Percentiles rank a stretch among this genome's conserved stretches.
Evolutionary conservation across 768 basidiomycete species (phyloP).

Genomic region (Kondoa subrosea): DNA sequence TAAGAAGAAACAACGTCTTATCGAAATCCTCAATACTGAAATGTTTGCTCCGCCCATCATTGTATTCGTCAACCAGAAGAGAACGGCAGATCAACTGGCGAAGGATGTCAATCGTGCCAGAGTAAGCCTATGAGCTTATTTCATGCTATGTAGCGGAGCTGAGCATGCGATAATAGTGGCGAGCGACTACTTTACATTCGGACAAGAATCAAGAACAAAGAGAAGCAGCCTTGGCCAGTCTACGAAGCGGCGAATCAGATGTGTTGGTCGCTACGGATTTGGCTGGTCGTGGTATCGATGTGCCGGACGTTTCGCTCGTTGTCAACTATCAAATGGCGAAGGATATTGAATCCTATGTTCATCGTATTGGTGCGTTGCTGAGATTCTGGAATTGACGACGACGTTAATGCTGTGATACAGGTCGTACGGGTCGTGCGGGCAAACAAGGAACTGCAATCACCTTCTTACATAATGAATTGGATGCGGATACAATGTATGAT

Average conservation of each 20-base stretch:
- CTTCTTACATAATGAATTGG: constrained; percentile 73
- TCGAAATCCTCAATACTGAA: constrained; percentile 83
- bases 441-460: constrained; percentile 87
- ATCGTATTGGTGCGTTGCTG: constrained; percentile 60
- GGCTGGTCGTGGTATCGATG: constrained; percentile 96
- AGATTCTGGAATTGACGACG: too few species aligned
- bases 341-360: constrained; percentile 92
- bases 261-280: constrained; percentile 92
- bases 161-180: constrained; percentile 45
- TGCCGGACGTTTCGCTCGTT: constrained; percentile 85
- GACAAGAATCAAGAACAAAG: constrained; percentile 97
- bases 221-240: constrained; percentile 70
- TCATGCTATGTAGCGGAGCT: constrained; percentile 2
- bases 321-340: constrained; percentile 96
- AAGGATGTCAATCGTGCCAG: constrained; percentile 81
- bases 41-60: constrained; percentile 80
- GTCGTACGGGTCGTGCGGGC: constrained; percentile 88
- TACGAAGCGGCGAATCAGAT: constrained; percentile 70
- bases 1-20: constrained; percentile 76
- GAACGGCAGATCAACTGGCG: constrained; percentile 94
- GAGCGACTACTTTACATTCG: constrained; percentile 76
- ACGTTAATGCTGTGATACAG: too few species aligned
- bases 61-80: constrained; percentile 98
- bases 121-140: constrained; percentile 38
- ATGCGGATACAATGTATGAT: constrained; percentile 91